Evolutionary conservation across 78 protist species (phyloP).

Genomic region (Pigoraptor vietnamica): DNA sequence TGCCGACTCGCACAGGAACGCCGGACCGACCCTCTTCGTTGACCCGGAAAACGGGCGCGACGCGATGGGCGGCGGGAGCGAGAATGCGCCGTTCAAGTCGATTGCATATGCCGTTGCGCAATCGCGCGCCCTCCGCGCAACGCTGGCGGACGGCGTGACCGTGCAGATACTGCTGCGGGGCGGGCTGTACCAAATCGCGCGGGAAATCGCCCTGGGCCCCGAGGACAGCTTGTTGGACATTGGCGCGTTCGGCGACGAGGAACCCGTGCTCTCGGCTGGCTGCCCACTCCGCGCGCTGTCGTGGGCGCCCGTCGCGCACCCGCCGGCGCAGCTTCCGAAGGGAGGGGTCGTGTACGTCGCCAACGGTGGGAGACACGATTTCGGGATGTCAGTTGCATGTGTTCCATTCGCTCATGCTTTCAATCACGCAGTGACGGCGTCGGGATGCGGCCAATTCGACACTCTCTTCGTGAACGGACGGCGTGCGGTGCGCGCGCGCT

Average conservation of each 20-base stretch:
- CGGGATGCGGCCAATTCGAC: not conserved
- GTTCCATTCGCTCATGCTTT: too few relatives aligned
- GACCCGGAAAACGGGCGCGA: not conserved
- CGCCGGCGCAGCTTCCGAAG: too few relatives aligned
- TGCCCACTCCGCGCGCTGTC: not conserved
- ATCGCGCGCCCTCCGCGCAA: not conserved
- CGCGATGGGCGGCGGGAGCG: not conserved
- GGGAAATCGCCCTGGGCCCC: not conserved
- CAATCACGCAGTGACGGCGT: too few relatives aligned
- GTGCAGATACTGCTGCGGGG: not conserved
- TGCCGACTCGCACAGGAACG: not conserved
- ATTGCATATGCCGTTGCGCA: not conserved
- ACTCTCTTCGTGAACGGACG: not conserved
- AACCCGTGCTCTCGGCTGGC: not conserved
- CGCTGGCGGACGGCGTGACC: not conserved
- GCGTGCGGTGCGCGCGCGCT: conserved; percentile 15
- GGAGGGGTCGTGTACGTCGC: not conserved
- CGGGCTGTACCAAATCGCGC: not conserved
- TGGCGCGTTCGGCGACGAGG: conserved; percentile 5
- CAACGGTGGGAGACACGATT: not conserved
- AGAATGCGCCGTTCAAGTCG: not conserved
- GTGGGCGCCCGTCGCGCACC: not conserved
- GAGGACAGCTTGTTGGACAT: not conserved
- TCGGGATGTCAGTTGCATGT: too few relatives aligned
- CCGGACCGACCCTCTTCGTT: not conserved